Percentiles rank a stretch among this genome's conserved stretches.
These are phyloP conservation scores for Cordyceps javanica DNA, from an alignment of 2,329 filamentous ascomycete species.

Conservation along the genomic window DNA sequence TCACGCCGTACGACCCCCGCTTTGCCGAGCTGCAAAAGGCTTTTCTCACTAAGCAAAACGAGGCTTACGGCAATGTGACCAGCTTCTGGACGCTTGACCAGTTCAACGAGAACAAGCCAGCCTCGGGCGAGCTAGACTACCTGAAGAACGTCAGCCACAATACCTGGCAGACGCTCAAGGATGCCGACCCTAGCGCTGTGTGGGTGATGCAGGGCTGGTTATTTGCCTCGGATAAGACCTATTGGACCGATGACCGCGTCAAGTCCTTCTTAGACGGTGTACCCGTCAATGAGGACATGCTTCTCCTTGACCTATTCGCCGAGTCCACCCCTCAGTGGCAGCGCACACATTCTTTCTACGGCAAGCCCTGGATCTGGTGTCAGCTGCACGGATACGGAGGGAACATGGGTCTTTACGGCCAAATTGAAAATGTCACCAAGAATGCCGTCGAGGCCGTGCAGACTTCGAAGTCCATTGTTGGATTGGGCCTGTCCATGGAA, in stretches of 20 bases:
- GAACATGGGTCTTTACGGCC: slow-evolving; percentile 40
- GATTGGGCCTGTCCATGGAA: slow-evolving; percentile 41
- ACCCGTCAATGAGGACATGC: slow-evolving; percentile 34
- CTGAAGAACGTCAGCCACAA: slow-evolving; percentile 31
- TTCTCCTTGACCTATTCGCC: slow-evolving; percentile 42
- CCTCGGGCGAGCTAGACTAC: slow-evolving; percentile 37
- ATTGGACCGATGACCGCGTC: slow-evolving; percentile 36
- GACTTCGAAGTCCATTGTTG: slow-evolving; percentile 33
- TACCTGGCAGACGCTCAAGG: slow-evolving; percentile 39
- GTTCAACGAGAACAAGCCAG: slow-evolving; percentile 46
- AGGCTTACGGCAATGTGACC: slow-evolving; percentile 41
- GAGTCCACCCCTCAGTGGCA: slow-evolving; percentile 43
- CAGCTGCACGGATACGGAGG: slow-evolving; percentile 42
- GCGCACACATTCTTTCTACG: slow-evolving; percentile 39
- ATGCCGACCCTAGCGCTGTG: slow-evolving; percentile 36
- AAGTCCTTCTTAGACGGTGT: slow-evolving; percentile 41
- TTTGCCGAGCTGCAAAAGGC: slow-evolving; percentile 38
- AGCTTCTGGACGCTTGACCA: slow-evolving; percentile 46
- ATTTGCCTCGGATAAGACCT: slow-evolving; percentile 34
- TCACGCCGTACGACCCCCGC: slow-evolving; percentile 38
- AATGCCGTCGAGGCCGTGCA: slow-evolving; percentile 36
- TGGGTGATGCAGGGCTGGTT: slow-evolving; percentile 46
- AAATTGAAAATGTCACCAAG: slow-evolving; percentile 39
- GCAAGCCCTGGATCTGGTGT: slow-evolving; percentile 47
- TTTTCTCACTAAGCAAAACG: slow-evolving; percentile 40